These are phyloP conservation scores for Microdochium bolleyi DNA, from an alignment of 2,329 filamentous ascomycete genomes.

Conservation along the genomic window DNA sequence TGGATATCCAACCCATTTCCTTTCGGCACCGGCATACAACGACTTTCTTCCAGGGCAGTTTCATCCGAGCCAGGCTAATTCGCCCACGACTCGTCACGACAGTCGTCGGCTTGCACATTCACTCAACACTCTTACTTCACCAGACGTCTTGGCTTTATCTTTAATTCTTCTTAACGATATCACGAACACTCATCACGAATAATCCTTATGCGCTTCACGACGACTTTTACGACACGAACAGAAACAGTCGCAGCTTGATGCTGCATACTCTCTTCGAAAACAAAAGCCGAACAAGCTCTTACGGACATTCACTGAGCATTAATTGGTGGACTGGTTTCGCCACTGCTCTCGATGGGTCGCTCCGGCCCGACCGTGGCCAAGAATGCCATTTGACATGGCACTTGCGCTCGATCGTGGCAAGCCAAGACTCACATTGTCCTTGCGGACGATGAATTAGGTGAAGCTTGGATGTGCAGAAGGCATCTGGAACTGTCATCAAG, in stretches of 20 bases:
- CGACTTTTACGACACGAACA: slow-evolving; percentile 13
- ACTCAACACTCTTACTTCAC: slow-evolving; percentile 21
- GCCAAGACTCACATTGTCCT: neutral
- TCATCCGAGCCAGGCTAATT: slow-evolving; percentile 23
- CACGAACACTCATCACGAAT: slow-evolving; percentile 24
- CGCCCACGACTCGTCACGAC: slow-evolving; percentile 14
- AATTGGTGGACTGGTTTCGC: neutral
- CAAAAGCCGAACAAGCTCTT: slow-evolving; percentile 15
- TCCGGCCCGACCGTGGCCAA: neutral
- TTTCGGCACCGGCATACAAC: slow-evolving; percentile 28
- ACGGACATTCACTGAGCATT: slow-evolving; percentile 15
- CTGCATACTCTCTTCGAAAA: slow-evolving; percentile 17
- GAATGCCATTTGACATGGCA: neutral
- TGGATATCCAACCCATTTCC: slow-evolving; percentile 15
- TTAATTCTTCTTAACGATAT: slow-evolving; percentile 29
- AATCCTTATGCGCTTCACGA: slow-evolving; percentile 31
- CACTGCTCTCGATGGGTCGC: neutral
- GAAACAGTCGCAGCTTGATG: slow-evolving; percentile 21
- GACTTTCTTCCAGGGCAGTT: slow-evolving; percentile 29
- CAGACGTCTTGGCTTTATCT: slow-evolving; percentile 26
- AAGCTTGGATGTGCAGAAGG: neutral
- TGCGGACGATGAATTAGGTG: neutral
- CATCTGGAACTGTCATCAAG: neutral
- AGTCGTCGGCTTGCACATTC: slow-evolving; percentile 21
- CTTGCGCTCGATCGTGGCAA: neutral